phyloP scores from a whole-genome alignment of 2,329 filamentous ascomycete genomes.

The Mycosphaerella sp. region DNA sequence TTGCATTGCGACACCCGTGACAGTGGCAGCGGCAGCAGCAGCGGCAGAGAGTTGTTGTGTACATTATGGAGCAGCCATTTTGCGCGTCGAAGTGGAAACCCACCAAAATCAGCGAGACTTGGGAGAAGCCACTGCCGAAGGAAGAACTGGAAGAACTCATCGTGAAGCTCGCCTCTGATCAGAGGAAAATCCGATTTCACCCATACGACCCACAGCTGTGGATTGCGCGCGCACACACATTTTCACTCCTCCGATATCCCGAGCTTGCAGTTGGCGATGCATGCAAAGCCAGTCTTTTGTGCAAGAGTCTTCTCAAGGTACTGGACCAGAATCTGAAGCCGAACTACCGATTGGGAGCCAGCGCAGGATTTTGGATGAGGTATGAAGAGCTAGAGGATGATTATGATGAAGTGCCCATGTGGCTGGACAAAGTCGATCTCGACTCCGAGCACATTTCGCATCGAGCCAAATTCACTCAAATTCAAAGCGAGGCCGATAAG shows the following conservation, averaged over 20 bases:
- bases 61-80: conserved; percentile 22
- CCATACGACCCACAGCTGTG: conserved; percentile 29
- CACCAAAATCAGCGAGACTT: conserved; percentile 14
- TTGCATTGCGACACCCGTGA: background rate
- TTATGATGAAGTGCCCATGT: background rate
- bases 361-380: conserved; percentile 29
- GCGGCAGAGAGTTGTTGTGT: too few relatives aligned
- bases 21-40: background rate
- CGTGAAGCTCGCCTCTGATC: conserved; percentile 12
- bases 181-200: conserved; percentile 12
- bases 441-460: conserved; percentile 11
- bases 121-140: conserved; percentile 5
- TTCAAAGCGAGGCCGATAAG: conserved; percentile 15
- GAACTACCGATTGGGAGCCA: conserved; percentile 20
- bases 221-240: conserved; percentile 20
- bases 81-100: conserved; percentile 16
- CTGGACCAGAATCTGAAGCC: conserved; percentile 10
- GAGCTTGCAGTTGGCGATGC: conserved; percentile 31
- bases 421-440: background rate
- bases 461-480: conserved; percentile 2
- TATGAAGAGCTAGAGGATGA: conserved; percentile 12
- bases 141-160: conserved; percentile 4
- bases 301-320: conserved; percentile 9
- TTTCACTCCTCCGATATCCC: conserved; percentile 23
- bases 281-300: conserved; percentile 24